Base-by-base conservation (phyloP, 306 rosid genomes). In the Notholithocarpus densiflorus region DNA sequence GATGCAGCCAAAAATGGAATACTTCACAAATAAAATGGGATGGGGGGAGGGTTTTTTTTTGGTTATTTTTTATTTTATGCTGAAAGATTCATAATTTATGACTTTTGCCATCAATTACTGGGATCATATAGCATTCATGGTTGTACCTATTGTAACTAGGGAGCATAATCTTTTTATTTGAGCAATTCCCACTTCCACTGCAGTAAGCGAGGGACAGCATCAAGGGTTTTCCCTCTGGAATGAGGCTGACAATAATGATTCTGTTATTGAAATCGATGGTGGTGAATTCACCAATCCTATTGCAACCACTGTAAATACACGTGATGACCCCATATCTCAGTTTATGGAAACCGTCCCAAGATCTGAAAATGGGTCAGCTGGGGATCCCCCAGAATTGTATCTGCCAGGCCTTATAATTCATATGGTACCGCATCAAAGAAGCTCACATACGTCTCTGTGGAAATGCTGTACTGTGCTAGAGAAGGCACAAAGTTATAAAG, bases 401-500 rank as follows among this genome's bases (percentile, higher is more conserved):
- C 83, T 92, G 77, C 97, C 98, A 17, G 98, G 98, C 59, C 83
- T 88, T 45, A 73, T 92, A 60, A 82, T 94, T 81, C 98, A 94
- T 80, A 56, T 94, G 21, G 92, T 94, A 59, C 87, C 81, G 1
- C 89, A 83, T 74, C 83, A 84, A 56, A 85, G 81, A 73, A 80
- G 66, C 71, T 78, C 82, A 21, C 48, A 75, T 43, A 77, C 72
- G 23, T 83, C 83, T 75, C 57, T 72, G 26, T 75, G 77, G 88
- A 79, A 75, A 72, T 61, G 79, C 52, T 77, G 82, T 80, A 75
- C 87, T 80, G 56, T 74, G 75, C 84, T 23, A 32, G 87, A 77
- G 68, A 79, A 59, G 73, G 80, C 57, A 68, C 86, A 40, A 68
- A 69, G 77, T 71, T 89, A 86, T 70, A 89, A 82, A 82, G 98